Percentiles rank a stretch among this genome's conserved stretches.
Evolutionary conservation across 306 rosid species (phyloP).

Genomic region (Acacia crassicarpa): DNA sequence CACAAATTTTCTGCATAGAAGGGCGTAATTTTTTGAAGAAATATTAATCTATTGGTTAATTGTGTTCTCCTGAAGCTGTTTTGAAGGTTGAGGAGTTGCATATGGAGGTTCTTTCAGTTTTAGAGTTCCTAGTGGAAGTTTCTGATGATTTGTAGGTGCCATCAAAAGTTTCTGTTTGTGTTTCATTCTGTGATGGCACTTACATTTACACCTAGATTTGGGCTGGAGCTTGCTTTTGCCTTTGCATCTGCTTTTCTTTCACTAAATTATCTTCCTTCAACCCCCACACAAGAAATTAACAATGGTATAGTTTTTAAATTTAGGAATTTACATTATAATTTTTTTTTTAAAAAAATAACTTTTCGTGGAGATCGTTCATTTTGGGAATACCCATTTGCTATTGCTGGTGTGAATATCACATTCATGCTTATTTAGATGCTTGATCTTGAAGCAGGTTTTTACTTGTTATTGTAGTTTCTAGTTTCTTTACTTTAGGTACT

Average conservation of each 20-base stretch:
- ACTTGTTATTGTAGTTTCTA: too few species aligned
- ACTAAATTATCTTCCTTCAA: neutral
- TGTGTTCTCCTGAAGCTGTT: conserved; percentile 46
- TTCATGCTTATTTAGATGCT: too few species aligned
- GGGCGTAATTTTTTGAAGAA: conserved; percentile 14
- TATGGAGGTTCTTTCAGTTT: conserved; percentile 83
- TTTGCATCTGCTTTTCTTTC: neutral
- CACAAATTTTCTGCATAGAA: conserved; percentile 16
- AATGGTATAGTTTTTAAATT: too few species aligned
- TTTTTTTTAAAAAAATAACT: too few species aligned
- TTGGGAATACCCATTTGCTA: too few species aligned
- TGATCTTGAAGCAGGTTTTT: too few species aligned
- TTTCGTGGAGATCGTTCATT: too few species aligned
- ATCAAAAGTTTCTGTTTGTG: conserved; percentile 26
- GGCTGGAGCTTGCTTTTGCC: conserved; percentile 13
- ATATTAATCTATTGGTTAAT: conserved; percentile 30
- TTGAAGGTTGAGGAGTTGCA: conserved; percentile 81
- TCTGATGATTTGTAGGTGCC: conserved; percentile 86
- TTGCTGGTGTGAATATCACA: too few species aligned
- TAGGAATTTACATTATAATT: too few species aligned
- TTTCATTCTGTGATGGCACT: conserved; percentile 4
- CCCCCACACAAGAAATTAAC: neutral
- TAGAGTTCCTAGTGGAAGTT: conserved; percentile 89
- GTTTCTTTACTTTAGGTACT: too few species aligned
- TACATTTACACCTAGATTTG: neutral